Base-by-base conservation (phyloP, 352 stramenopile genomes). In the Globisporangium cylindrosporum region DNA sequence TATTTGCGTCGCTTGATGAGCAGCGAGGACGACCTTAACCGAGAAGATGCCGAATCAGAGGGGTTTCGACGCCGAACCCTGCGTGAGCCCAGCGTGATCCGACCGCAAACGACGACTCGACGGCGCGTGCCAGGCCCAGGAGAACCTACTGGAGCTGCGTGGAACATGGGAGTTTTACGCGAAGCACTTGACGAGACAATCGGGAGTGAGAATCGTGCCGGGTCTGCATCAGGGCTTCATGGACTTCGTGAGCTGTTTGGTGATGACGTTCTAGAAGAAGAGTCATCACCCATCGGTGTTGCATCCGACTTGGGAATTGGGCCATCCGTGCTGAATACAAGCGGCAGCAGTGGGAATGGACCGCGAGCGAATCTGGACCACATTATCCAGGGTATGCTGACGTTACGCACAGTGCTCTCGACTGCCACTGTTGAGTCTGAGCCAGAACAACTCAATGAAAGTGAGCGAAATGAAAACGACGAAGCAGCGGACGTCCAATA, bases 81-180 rank as follows among this genome's bases (percentile, higher is more conserved):
- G 12, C 67, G 68, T 20, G 64, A 69, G n/a, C 60, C 68, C 5
- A 51, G 69, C 15, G 58, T 68, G 7, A 53, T 71, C 6, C 64
- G 62, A 27, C 66, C 66, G 24, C 41, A 38, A 43, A 25, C 43
- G 54, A 66, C 36, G 4, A 64, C 24, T 29, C 67, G 49, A 14
- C 68, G 64, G 36, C 73, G 61, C 46, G 65, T 48, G 9, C 68
- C 75, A 6, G 62, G 73, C 15, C 4, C 22, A 4, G 54, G 73
- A 41, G 68, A 84, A 51, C 59, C 69, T 25, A 69, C 76, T 4
- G 78, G 78, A 29, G 66, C 75, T 22, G 82, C 82, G 27, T 90
- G 80, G 76, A 93, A 93, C 64, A 73, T 93, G 58, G 79, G 77
- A 3, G 76, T 78, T 15, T 67, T 93, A 10, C 82, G 81, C 0